These are phyloP conservation scores for Globisporangium splendens DNA, from an alignment of 352 stramenopile genomes.

Conservation along the genomic window DNA sequence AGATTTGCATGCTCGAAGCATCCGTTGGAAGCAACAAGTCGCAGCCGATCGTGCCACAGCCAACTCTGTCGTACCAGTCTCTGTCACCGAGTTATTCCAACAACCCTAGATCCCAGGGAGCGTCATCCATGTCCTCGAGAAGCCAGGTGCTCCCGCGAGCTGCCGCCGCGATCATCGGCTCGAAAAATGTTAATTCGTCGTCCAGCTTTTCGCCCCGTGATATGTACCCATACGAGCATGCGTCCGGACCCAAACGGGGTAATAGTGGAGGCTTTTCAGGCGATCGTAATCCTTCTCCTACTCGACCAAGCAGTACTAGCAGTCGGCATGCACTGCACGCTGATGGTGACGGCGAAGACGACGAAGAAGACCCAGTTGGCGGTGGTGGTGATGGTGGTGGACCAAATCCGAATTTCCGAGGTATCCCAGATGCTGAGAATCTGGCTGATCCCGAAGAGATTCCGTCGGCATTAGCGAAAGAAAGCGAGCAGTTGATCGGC, in stretches of 20 bases:
- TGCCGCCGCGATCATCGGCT: conserved; percentile 27
- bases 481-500: conserved; percentile 71
- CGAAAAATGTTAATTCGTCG: conserved; percentile 23
- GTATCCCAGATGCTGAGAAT: conserved; percentile 64
- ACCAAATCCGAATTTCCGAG: conserved; percentile 54
- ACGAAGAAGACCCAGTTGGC: conserved; percentile 19
- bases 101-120: not conserved
- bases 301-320: conserved; percentile 17
- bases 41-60: conserved; percentile 42
- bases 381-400: conserved; percentile 14
- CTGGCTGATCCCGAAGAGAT: conserved; percentile 74
- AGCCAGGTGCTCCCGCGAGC: conserved; percentile 49
- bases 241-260: conserved; percentile 9
- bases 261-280: conserved; percentile 4
- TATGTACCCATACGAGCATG: conserved; percentile 57
- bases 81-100: conserved; percentile 5
- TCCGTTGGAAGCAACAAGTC: conserved; percentile 57
- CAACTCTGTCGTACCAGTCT: not conserved
- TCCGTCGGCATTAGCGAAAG: conserved; percentile 56
- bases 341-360: conserved; percentile 16
- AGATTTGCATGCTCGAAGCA: conserved; percentile 72
- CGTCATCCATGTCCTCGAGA: conserved; percentile 9
- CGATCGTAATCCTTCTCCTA: conserved; percentile 4
- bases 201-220: conserved; percentile 60
- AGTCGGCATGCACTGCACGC: not conserved